Conservation (phyloP, 768 basidiomycete genomes). For the Daedalea quercina region DNA sequence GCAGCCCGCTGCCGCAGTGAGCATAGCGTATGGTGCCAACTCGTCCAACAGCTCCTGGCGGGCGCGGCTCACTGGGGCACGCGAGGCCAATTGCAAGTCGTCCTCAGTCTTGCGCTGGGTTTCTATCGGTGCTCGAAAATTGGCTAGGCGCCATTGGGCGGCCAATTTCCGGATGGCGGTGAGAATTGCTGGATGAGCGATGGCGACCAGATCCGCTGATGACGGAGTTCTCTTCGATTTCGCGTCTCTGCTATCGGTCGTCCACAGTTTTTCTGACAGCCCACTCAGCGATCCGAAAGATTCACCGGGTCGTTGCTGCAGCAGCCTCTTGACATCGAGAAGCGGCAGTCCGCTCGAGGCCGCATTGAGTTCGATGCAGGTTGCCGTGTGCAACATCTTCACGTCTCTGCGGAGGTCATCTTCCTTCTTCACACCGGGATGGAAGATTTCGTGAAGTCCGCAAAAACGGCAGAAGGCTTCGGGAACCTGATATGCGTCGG, state of each 20-base stretch:
- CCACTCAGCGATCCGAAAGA: neutral
- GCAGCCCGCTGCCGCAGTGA: constrained; percentile 26
- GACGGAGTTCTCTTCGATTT: constrained; percentile 3
- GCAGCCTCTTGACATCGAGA: constrained; percentile 10
- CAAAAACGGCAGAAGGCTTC: constrained; percentile 18
- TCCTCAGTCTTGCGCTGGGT: neutral
- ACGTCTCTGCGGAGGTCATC: neutral
- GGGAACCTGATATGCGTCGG: neutral
- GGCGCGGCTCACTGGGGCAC: constrained; percentile 1
- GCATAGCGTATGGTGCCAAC: constrained; percentile 32
- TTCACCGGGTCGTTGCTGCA: neutral
- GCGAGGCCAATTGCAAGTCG: neutral
- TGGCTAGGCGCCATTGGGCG: constrained; percentile 6
- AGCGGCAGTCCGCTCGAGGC: constrained; percentile 2
- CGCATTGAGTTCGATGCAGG: constrained; percentile 9
- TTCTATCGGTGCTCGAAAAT: neutral
- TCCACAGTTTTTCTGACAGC: neutral
- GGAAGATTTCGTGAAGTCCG: constrained; percentile 15
- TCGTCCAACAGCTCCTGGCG: constrained; percentile 15
- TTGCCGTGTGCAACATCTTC: neutral
- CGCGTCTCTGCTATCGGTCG: neutral
- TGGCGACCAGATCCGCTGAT: constrained; percentile 17
- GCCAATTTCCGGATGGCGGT: constrained; percentile 14
- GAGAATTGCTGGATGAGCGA: constrained; percentile 21
- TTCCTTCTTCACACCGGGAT: constrained; percentile 12